Percentiles rank a stretch among this genome's conserved stretches.
Conservation (phyloP, 129 eudicot species). For the Cynara cardunculus region DNA sequence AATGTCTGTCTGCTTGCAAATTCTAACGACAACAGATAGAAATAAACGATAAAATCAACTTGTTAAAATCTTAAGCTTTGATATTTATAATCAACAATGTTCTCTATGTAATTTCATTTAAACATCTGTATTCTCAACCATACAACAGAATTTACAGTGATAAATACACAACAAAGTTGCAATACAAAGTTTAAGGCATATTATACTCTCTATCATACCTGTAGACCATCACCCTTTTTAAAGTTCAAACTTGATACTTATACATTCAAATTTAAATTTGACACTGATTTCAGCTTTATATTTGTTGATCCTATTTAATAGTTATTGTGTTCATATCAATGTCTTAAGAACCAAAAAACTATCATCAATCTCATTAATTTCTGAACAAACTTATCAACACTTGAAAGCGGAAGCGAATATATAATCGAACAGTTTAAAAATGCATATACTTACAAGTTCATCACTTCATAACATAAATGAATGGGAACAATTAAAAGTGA, state of each 20-base stretch:
- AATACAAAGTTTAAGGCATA: not conserved
- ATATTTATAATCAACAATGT: not conserved
- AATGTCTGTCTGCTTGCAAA: not conserved
- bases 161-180: not conserved
- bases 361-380: not conserved
- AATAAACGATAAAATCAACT: not conserved
- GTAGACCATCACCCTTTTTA: not conserved
- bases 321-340: not conserved
- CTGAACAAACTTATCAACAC: not conserved
- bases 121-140: not conserved
- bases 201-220: not conserved
- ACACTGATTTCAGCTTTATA: not conserved
- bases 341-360: not conserved
- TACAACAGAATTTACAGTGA: not conserved
- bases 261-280: not conserved
- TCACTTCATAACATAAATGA: not conserved
- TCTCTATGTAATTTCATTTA: not conserved
- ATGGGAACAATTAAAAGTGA: not conserved
- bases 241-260: not conserved
- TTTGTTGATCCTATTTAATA: not conserved
- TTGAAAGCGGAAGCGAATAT: not conserved
- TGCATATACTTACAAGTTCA: not conserved
- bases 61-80: not conserved
- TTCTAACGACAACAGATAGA: not conserved
- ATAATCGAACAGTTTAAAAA: not conserved